Conservation (phyloP, 306 rosid species). For the Senna siamea region DNA sequence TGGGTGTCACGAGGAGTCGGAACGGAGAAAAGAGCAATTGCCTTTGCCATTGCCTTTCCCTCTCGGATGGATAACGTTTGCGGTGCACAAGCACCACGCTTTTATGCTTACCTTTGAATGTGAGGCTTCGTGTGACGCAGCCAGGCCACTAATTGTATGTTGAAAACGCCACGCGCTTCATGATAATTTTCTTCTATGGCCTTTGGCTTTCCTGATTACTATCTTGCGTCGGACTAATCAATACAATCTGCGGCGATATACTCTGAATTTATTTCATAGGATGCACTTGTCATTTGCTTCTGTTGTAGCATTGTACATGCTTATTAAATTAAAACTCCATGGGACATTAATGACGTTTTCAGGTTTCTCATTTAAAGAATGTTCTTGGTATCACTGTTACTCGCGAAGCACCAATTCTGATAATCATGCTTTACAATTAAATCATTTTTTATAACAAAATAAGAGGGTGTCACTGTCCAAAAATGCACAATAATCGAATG, state of each 20-base stretch:
- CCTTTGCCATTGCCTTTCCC: constrained; percentile 50
- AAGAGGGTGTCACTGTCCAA: constrained; percentile 8
- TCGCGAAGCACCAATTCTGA: constrained; percentile 42
- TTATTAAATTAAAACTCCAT: background rate
- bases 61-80: constrained; percentile 24
- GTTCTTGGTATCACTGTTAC: constrained; percentile 22
- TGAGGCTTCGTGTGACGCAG: too few relatives aligned
- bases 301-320: background rate
- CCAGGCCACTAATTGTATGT: too few relatives aligned
- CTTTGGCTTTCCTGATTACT: too few relatives aligned
- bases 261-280: too few relatives aligned
- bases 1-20: constrained; percentile 45
- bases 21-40: constrained; percentile 54
- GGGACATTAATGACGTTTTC: constrained; percentile 31
- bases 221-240: too few relatives aligned
- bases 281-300: too few relatives aligned
- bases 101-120: background rate
- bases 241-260: too few relatives aligned
- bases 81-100: constrained; percentile 18
- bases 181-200: too few relatives aligned
- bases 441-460: constrained; percentile 37
- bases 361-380: constrained; percentile 55
- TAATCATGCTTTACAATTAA: constrained; percentile 39
- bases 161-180: too few relatives aligned
- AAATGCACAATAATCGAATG: constrained; percentile 38